Conservation (phyloP, 78 protist genomes). For the Polysphondylium violaceum region DNA sequence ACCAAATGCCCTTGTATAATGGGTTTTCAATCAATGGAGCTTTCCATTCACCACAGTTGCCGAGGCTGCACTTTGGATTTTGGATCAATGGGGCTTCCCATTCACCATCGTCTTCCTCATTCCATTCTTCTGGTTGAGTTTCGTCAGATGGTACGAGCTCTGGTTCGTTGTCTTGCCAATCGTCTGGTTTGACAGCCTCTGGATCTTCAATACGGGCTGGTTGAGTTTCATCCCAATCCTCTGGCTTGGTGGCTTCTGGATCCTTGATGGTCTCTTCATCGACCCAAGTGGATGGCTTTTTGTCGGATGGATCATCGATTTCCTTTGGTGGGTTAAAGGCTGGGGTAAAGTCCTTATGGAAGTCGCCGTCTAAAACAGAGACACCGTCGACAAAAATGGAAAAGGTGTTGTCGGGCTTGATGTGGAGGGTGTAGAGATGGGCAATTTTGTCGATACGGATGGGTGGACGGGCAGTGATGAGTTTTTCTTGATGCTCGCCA, state of each 20-base stretch:
- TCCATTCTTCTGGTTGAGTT: constrained; percentile 98
- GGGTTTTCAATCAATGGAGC: constrained; percentile 94
- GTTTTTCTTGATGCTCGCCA: constrained; percentile 71
- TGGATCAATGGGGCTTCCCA: constrained; percentile 96
- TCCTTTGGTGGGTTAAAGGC: constrained; percentile 88
- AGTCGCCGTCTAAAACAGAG: constrained; percentile 84
- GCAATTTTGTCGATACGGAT: constrained; percentile 87
- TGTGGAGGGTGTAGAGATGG: constrained; percentile 97
- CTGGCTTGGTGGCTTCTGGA: constrained; percentile 93
- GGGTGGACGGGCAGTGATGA: constrained; percentile 58
- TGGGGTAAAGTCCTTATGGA: constrained; percentile 84
- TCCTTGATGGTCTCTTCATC: constrained; percentile 85
- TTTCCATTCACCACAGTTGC: constrained; percentile 89
- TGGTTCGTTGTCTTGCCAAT: constrained; percentile 97
- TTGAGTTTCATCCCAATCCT: constrained; percentile 89
- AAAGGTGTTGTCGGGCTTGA: constrained; percentile 95
- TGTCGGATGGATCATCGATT: constrained; percentile 93
- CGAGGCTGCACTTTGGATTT: constrained; percentile 91
- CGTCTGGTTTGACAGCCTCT: constrained; percentile 94
- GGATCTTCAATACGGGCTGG: constrained; percentile 92
- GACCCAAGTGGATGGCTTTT: constrained; percentile 97
- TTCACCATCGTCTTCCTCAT: constrained; percentile 98
- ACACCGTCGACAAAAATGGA: constrained; percentile 90
- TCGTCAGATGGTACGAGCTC: constrained; percentile 90
- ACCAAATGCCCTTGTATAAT: constrained; percentile 83